Conservation (phyloP, 2,329 filamentous ascomycete species). For the Fusarium ambrosium region DNA sequence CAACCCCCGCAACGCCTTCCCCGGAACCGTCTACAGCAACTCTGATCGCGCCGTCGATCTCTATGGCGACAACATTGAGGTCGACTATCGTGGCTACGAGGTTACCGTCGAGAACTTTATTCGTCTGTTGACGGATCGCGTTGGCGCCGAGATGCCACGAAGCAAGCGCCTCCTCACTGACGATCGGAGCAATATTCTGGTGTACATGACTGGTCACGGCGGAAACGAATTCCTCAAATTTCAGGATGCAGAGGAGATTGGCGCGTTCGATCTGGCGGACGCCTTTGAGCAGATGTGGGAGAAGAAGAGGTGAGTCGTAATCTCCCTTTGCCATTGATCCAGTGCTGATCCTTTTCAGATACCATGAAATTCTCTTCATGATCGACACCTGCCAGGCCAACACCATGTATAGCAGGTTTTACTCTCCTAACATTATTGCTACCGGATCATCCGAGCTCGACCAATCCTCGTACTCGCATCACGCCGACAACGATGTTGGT, state of each 20-base stretch:
- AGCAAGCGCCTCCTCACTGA: slow-evolving; percentile 96
- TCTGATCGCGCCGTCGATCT: slow-evolving; percentile 95
- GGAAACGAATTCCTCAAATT: slow-evolving; percentile 99
- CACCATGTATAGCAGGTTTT: slow-evolving; percentile 98
- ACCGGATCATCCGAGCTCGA: slow-evolving; percentile 97
- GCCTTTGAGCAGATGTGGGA: slow-evolving; percentile 99
- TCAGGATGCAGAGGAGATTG: slow-evolving; percentile 97
- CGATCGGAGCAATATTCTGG: slow-evolving; percentile 94
- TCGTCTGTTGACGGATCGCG: slow-evolving; percentile 90
- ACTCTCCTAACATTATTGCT: slow-evolving; percentile 97
- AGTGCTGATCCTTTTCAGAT: slow-evolving; percentile 63
- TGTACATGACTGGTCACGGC: slow-evolving; percentile 99
- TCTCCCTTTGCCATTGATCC: slow-evolving; percentile 11
- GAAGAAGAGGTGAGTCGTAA: slow-evolving; percentile 81
- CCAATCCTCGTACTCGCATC: slow-evolving; percentile 96
- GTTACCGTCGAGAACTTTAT: slow-evolving; percentile 99
- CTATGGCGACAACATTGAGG: slow-evolving; percentile 98
- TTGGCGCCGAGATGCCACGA: slow-evolving; percentile 93
- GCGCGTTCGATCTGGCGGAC: slow-evolving; percentile 94
- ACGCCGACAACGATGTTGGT: slow-evolving; percentile 97
- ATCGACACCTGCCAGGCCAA: slow-evolving; percentile 99
- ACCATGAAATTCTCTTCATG: slow-evolving; percentile 99
- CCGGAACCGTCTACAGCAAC: slow-evolving; percentile 98
- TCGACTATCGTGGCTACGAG: slow-evolving; percentile 97
- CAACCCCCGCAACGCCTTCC: slow-evolving; percentile 98